These are phyloP conservation scores for Dioscorea cayenensis DNA, from an alignment of 116 monocot genomes.

Conservation along the genomic window DNA sequence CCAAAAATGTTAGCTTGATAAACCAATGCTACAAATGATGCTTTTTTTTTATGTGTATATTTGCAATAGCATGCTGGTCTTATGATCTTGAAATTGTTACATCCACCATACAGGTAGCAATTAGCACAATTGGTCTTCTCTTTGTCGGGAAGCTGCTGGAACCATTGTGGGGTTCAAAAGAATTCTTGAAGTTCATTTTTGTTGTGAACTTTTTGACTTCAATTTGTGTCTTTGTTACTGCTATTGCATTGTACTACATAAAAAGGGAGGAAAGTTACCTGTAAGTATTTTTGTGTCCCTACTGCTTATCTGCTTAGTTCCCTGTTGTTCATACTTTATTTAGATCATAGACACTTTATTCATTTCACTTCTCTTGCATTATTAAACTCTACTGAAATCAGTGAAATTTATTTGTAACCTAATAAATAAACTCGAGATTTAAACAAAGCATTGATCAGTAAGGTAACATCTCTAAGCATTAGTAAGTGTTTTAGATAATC, in stretches of 20 bases:
- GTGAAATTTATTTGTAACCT: too few relatives aligned
- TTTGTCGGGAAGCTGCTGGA: conserved; percentile 79
- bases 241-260: conserved; percentile 75
- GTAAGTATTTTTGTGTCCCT: conserved; percentile 39
- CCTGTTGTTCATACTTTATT: not conserved
- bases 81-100: too few relatives aligned
- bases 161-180: conserved; percentile 37
- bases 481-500: not conserved
- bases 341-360: not conserved
- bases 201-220: conserved; percentile 73
- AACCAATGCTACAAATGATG: not conserved
- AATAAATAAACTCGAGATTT: too few relatives aligned
- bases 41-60: not conserved
- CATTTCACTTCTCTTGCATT: too few relatives aligned
- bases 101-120: conserved; percentile 40
- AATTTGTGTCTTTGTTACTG: conserved; percentile 62
- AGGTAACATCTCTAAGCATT: not conserved
- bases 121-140: conserved; percentile 72
- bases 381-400: too few relatives aligned
- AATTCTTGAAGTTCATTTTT: conserved; percentile 84
- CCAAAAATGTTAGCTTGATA: not conserved
- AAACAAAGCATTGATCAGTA: too few relatives aligned
- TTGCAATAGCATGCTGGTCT: not conserved
- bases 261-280: conserved; percentile 75
- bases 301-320: not conserved